Percentiles rank a stretch among this genome's conserved stretches.
Evolutionary conservation across 140 eudicot genomes (phyloP).

Genomic region (Oenanthe javanica): DNA sequence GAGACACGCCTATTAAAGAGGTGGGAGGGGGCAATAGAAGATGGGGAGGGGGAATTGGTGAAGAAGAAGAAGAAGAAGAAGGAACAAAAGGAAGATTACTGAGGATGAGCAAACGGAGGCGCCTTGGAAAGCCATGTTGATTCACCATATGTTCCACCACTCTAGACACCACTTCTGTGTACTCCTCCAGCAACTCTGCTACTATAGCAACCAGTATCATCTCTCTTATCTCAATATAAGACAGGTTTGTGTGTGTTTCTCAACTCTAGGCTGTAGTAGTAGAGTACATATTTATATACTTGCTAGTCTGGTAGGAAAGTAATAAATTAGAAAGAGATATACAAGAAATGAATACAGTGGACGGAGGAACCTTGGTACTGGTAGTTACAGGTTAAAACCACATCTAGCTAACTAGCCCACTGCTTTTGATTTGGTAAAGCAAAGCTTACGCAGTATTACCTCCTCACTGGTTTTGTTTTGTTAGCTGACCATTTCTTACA

Average conservation of each 20-base stretch:
- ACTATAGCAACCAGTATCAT: background rate
- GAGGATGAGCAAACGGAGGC: slow-evolving; percentile 4
- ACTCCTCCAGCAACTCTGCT: slow-evolving; percentile 2
- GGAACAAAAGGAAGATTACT: background rate
- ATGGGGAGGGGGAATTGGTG: background rate
- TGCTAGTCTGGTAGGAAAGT: too few species aligned
- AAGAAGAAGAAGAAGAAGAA: background rate
- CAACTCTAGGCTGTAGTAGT: background rate
- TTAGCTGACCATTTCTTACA: background rate
- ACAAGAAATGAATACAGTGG: background rate
- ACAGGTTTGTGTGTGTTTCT: background rate
- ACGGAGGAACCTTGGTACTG: background rate
- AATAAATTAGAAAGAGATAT: too few species aligned
- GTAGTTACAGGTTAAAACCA: background rate
- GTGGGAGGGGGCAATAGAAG: background rate
- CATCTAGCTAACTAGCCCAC: background rate
- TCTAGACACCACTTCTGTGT: slow-evolving; percentile 7
- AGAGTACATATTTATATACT: too few species aligned
- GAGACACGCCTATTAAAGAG: background rate
- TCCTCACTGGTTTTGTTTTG: background rate
- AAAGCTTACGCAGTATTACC: background rate
- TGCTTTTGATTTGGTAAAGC: background rate
- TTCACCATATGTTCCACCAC: slow-evolving; percentile 4
- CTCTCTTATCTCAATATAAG: background rate
- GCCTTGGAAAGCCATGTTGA: background rate